These are phyloP conservation scores for Monosporascus cannonballus DNA, from an alignment of 2,329 filamentous ascomycete species.

Conservation along the genomic window DNA sequence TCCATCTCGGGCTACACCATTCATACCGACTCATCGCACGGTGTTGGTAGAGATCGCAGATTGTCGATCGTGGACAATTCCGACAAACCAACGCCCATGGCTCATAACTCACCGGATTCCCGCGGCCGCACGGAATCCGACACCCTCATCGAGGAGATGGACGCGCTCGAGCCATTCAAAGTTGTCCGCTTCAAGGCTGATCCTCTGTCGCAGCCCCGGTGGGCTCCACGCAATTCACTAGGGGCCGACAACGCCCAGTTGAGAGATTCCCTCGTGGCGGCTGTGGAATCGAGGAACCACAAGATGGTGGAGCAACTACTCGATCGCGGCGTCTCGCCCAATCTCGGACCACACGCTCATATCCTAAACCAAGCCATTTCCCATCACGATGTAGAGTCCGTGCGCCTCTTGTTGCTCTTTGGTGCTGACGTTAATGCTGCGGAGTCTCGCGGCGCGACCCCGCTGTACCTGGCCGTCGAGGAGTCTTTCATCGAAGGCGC, in stretches of 20 bases:
- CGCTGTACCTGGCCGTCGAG: conserved; percentile 45
- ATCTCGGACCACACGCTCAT: conserved; percentile 38
- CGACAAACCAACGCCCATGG: not conserved
- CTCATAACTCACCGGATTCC: conserved; percentile 4
- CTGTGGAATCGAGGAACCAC: conserved; percentile 51
- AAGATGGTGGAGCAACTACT: conserved; percentile 51
- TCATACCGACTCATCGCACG: conserved; percentile 11
- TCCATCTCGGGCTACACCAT: conserved; percentile 17
- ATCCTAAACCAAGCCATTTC: conserved; percentile 48
- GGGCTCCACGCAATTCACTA: conserved; percentile 39
- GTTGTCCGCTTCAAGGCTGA: conserved; percentile 46
- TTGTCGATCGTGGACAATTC: conserved; percentile 11
- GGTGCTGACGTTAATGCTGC: conserved; percentile 49
- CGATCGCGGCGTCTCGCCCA: conserved; percentile 49
- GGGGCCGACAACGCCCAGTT: conserved; percentile 38
- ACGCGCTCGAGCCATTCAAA: conserved; percentile 27
- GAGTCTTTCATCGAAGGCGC: conserved; percentile 50
- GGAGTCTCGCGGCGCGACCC: conserved; percentile 43
- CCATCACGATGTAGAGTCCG: conserved; percentile 44
- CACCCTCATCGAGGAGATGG: conserved; percentile 27
- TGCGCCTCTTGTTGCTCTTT: conserved; percentile 51
- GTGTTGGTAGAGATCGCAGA: conserved; percentile 9
- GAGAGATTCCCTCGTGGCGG: conserved; percentile 43
- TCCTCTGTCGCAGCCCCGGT: conserved; percentile 44
- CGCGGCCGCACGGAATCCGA: conserved; percentile 16